These are phyloP conservation scores for Orychophragmus violaceus DNA, from an alignment of 345 rosid species.

Conservation along the genomic window DNA sequence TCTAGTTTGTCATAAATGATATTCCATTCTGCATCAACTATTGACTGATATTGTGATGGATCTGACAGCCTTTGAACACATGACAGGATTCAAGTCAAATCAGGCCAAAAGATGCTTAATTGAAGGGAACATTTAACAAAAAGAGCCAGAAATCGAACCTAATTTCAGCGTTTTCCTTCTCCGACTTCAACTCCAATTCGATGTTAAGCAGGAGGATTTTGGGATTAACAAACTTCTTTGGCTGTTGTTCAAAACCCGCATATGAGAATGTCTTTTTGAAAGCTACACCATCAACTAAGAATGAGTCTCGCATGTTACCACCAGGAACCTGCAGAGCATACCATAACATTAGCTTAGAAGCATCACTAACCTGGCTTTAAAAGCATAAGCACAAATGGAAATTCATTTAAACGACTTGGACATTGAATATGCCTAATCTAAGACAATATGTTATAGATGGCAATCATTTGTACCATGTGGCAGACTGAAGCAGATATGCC, in stretches of 20 bases:
- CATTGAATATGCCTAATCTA: background rate
- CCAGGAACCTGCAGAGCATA: constrained; percentile 73
- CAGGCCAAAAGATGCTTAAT: constrained; percentile 1
- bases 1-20: constrained; percentile 97
- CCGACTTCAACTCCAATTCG: constrained; percentile 94
- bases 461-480: background rate
- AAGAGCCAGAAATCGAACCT: constrained; percentile 40
- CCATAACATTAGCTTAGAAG: constrained; percentile 10
- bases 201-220: constrained; percentile 79
- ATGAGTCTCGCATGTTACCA: constrained; percentile 94
- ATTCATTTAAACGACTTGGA: background rate
- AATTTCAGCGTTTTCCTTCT: constrained; percentile 99
- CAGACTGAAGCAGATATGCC: background rate
- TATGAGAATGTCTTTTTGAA: constrained; percentile 99
- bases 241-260: constrained; percentile 99
- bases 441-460: background rate
- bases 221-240: constrained; percentile 82
- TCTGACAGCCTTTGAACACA: constrained; percentile 65
- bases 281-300: constrained; percentile 95
- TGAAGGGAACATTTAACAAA: background rate
- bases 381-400: background rate
- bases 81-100: constrained; percentile 9
- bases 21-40: constrained; percentile 99
- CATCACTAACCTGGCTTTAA: background rate
- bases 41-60: constrained; percentile 95